phyloP scores from a whole-genome alignment of 192 early-diverging fungal species.

The Coemansia sp. region DNA sequence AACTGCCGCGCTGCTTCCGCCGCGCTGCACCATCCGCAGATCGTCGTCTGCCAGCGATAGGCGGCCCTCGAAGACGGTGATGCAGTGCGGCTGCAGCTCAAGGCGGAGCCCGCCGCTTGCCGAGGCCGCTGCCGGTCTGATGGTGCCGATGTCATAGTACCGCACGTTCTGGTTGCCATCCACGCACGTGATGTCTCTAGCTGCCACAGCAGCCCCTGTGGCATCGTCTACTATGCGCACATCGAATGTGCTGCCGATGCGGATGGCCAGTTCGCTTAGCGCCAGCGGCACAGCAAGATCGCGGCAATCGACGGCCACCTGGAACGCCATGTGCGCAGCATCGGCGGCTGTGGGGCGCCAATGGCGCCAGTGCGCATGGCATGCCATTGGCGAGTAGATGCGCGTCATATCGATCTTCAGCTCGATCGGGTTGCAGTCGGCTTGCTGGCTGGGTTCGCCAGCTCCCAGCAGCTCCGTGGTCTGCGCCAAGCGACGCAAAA shows the following conservation, averaged over 20 bases:
- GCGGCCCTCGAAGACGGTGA: conserved; percentile 21
- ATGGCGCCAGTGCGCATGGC: conserved; percentile 50
- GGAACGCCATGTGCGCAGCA: conserved; percentile 24
- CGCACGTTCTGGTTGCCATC: background rate
- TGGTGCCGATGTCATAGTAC: background rate
- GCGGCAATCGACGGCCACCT: conserved; percentile 30
- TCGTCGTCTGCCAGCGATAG: conserved; percentile 9
- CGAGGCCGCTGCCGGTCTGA: background rate
- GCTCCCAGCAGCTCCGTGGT: background rate
- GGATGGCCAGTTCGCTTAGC: conserved; percentile 22
- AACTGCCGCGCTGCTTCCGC: background rate
- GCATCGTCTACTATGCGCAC: background rate
- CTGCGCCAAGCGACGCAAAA: background rate
- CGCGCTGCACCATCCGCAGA: background rate
- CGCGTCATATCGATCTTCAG: conserved; percentile 33
- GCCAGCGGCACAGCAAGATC: conserved; percentile 9
- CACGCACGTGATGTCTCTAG: background rate
- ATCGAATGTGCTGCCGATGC: conserved; percentile 24
- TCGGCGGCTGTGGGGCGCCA: conserved; percentile 9
- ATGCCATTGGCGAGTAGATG: conserved; percentile 38
- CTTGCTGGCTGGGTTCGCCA: background rate
- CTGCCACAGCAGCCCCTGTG: background rate
- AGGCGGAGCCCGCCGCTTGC: background rate
- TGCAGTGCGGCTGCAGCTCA: conserved; percentile 10
- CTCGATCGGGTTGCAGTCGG: background rate